phyloP scores from a whole-genome alignment of 768 basidiomycete genomes.

The Clathrus columnatus region DNA sequence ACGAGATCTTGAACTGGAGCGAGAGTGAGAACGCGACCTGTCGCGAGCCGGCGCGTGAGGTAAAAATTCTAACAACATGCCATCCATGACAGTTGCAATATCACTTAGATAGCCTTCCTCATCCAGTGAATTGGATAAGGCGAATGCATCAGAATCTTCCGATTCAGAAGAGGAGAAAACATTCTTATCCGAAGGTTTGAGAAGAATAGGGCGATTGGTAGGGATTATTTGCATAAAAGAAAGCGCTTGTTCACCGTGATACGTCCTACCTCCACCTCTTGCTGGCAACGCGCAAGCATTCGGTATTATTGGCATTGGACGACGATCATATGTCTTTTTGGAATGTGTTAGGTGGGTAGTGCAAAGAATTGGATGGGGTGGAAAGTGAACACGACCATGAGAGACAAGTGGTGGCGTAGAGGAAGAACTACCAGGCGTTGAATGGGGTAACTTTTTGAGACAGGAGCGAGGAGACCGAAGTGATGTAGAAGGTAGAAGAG shows the following conservation, averaged over 20 bases:
- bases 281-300: constrained; percentile 71
- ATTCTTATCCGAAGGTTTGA: too few relatives aligned
- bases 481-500: neutral
- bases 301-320: constrained; percentile 65
- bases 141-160: neutral
- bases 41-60: neutral
- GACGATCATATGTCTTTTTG: constrained; percentile 58
- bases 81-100: neutral
- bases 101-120: neutral
- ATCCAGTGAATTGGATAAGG: neutral
- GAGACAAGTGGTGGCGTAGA: neutral
- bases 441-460: neutral
- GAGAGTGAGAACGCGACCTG: neutral
- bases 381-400: constrained; percentile 35
- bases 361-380: constrained; percentile 29
- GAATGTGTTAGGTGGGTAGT: constrained; percentile 36
- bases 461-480: neutral
- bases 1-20: neutral
- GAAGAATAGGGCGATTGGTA: neutral
- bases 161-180: neutral
- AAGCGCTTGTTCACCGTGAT: neutral
- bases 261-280: constrained; percentile 37
- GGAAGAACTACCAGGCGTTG: neutral
- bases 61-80: neutral
- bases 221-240: neutral